Percentiles rank a stretch among this genome's conserved stretches.
Evolutionary conservation across 805 yeast genomes (phyloP).

Genomic region (Hanseniaspora opuntiae): DNA sequence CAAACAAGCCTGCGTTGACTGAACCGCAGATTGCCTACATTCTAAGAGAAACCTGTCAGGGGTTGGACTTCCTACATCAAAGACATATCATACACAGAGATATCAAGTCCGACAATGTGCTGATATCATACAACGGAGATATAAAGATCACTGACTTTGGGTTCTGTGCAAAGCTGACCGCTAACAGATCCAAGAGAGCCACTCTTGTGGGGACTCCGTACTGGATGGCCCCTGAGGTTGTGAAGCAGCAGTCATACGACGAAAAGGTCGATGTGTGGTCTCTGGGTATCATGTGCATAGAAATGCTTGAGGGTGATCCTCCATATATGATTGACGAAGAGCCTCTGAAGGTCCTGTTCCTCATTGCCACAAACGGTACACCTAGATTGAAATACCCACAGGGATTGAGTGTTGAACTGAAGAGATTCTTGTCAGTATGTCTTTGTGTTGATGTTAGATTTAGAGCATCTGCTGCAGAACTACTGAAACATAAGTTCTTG

Average conservation of each 20-base stretch:
- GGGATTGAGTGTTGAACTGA: slow-evolving; percentile 60
- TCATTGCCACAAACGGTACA: slow-evolving; percentile 94
- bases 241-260: slow-evolving; percentile 85
- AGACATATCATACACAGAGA: slow-evolving; percentile 93
- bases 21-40: slow-evolving; percentile 88
- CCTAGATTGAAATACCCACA: slow-evolving; percentile 88
- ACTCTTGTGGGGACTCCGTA: slow-evolving; percentile 99
- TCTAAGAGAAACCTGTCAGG: slow-evolving; percentile 79
- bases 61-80: slow-evolving; percentile 79
- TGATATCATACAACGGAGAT: slow-evolving; percentile 66
- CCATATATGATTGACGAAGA: slow-evolving; percentile 85
- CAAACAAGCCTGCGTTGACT: slow-evolving; percentile 32
- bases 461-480: slow-evolving; percentile 81
- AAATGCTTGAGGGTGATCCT: slow-evolving; percentile 98
- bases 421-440: slow-evolving; percentile 78
- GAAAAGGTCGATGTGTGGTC: slow-evolving; percentile 98
- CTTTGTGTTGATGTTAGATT: slow-evolving; percentile 85
- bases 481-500: slow-evolving; percentile 63
- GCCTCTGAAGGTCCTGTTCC: slow-evolving; percentile 81
- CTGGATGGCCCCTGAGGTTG: slow-evolving; percentile 99
- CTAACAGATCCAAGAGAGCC: slow-evolving; percentile 74
- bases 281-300: slow-evolving; percentile 93
- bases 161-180: slow-evolving; percentile 86
- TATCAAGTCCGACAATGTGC: slow-evolving; percentile 89
- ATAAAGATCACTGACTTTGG: slow-evolving; percentile 95